Percentiles rank a stretch among this genome's conserved stretches.
phyloP scores from a whole-genome alignment of 768 basidiomycete species.

The Neoboletus magnificus region DNA sequence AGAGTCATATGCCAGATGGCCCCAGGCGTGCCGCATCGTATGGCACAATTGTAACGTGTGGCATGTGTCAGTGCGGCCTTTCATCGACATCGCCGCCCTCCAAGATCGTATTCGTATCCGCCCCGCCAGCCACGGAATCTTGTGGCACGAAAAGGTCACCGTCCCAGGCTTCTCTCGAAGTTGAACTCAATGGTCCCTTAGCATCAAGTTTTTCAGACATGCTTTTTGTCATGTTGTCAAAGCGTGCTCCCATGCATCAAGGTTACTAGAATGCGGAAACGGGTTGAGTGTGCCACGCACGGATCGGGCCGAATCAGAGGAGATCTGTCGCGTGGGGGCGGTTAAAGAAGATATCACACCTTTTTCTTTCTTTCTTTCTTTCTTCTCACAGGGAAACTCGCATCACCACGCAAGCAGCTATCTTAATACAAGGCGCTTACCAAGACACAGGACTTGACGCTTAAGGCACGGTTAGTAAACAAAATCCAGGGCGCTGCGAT shows the following conservation, averaged over 20 bases:
- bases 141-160: neutral
- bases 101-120: neutral
- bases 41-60: too few relatives aligned
- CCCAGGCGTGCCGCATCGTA: neutral
- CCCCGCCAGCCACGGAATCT: neutral
- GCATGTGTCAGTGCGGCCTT: too few relatives aligned
- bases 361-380: neutral
- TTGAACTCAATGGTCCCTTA: neutral
- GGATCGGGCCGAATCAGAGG: neutral
- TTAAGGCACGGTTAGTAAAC: neutral
- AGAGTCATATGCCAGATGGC: too few relatives aligned
- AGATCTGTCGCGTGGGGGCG: neutral
- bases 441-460: neutral
- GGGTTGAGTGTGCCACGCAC: neutral
- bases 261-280: neutral
- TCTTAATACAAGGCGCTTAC: neutral
- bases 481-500: neutral
- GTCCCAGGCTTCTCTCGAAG: neutral
- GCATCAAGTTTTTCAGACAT: neutral
- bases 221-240: neutral
- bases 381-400: neutral
- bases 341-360: neutral
- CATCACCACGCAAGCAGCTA: neutral
- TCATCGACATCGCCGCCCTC: neutral
- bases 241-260: too few relatives aligned